Conservation (phyloP, 208 protist species). For the Wallacemonas sp. region DNA sequence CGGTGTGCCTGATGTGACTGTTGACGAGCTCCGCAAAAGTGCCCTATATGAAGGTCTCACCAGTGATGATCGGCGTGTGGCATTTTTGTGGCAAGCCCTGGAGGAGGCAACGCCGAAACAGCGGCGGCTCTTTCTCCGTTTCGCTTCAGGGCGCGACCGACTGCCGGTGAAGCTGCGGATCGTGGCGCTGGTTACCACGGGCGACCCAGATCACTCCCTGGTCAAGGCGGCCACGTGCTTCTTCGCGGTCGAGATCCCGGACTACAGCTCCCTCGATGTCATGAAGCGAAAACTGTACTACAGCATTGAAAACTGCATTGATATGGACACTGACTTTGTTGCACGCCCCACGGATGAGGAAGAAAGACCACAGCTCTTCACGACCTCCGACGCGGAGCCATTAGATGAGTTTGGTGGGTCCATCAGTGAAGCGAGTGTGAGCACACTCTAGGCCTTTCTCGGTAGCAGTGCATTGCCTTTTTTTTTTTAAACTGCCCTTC, state of each 20-base stretch:
- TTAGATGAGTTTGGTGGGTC: conserved; percentile 38
- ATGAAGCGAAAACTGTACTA: conserved; percentile 94
- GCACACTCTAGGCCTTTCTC: conserved; percentile 7
- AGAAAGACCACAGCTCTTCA: conserved; percentile 74
- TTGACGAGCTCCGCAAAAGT: conserved; percentile 78
- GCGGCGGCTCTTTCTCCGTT: conserved; percentile 89
- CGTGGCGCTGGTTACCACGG: conserved; percentile 60
- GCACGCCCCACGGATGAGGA: conserved; percentile 75
- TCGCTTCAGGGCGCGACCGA: conserved; percentile 89
- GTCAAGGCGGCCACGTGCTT: conserved; percentile 94
- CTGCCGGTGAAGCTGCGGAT: conserved; percentile 87
- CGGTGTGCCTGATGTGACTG: conserved; percentile 88
- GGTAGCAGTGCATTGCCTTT: conserved; percentile 4
- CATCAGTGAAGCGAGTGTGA: conserved; percentile 7
- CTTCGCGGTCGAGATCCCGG: conserved; percentile 94
- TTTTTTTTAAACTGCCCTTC: too few species aligned
- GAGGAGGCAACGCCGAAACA: conserved; percentile 82
- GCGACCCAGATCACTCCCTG: conserved; percentile 89
- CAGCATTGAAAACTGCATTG: conserved; percentile 94
- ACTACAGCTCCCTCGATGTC: conserved; percentile 93
- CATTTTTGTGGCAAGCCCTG: conserved; percentile 89
- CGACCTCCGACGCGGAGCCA: conserved; percentile 52
- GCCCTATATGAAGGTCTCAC: conserved; percentile 85
- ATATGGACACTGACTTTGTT: conserved; percentile 95
- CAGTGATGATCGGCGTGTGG: conserved; percentile 81